These are phyloP conservation scores for Tilletiaria anomala DNA, from an alignment of 1,284 basidiomycete genomes.

Conservation along the genomic window DNA sequence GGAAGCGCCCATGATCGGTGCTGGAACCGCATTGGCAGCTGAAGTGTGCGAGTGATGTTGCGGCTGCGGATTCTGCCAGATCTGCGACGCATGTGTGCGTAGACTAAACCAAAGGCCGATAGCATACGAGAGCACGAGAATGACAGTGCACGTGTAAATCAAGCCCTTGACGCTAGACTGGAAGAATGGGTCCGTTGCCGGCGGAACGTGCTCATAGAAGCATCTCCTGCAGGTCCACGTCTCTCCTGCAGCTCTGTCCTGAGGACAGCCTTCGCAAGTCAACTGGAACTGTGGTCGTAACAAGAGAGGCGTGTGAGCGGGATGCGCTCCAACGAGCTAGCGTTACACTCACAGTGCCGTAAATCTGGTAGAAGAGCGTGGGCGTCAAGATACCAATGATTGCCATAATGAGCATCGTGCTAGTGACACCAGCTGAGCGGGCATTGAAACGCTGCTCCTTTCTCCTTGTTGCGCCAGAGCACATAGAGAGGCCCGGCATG, in stretches of 20 bases:
- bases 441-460: slow-evolving; percentile 99
- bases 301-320: slow-evolving; percentile 1
- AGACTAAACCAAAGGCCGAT: slow-evolving; percentile 98
- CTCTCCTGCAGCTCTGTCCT: slow-evolving; percentile 13
- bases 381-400: slow-evolving; percentile 92
- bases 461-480: slow-evolving; percentile 71
- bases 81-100: slow-evolving; percentile 91
- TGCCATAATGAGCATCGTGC: slow-evolving; percentile 99
- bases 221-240: slow-evolving; percentile 76
- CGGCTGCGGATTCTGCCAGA: slow-evolving; percentile 73
- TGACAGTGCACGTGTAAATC: slow-evolving; percentile 83
- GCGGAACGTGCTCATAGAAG: slow-evolving; percentile 87
- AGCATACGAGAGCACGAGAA: slow-evolving; percentile 84
- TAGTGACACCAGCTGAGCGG: slow-evolving; percentile 92
- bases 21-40: too few relatives aligned
- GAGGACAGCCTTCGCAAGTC: slow-evolving; percentile 77
- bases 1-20: slow-evolving; percentile 16
- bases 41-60: not conserved
- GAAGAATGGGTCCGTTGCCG: slow-evolving; percentile 86
- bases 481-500: slow-evolving; percentile 96
- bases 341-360: slow-evolving; percentile 82
- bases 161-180: slow-evolving; percentile 80
- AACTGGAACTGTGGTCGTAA: slow-evolving; percentile 60
- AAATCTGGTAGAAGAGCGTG: slow-evolving; percentile 95
- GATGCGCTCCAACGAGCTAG: not conserved